Evolutionary conservation across 371 early-diverging fungal species (phyloP), one percentile per base, ranked within the genome.

Genomic region (Apophysomyces elegans): DNA sequence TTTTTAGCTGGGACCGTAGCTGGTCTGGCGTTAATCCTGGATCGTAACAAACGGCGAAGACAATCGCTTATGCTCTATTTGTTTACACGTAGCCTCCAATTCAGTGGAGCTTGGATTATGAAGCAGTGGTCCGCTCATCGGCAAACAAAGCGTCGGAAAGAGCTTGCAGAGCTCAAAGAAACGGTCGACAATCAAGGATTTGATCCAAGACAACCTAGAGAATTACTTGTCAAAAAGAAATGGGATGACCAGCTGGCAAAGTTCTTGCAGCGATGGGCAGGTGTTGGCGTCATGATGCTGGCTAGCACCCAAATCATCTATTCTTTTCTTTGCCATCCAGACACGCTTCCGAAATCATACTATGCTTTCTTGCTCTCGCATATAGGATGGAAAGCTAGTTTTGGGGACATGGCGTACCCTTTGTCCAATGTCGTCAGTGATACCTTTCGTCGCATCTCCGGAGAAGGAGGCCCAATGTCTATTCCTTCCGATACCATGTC

Each of bases 1-100:
- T 88, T 94, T 69, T 73, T 93, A 7, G 95, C 95, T 4, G 95
- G 95, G 14, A 77, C 87, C 39, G 68, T 93, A 1, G 91, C 95
- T 5, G 94, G 95, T 1, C 58, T 90, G 62, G 76, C 90, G 0
- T 77, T 93, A 18, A 69, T 83, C 18, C 74, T 95, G 37, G 95
- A 95, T 75, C 78, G 80, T 13, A 91, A 90, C 76, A 72, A 79
- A 39, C 81, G 79, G 12, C 85, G 94, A 37, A 81, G 94, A 38
- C 85, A 88, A 47, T 91, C 94, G 16, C 85, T 95, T 41, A 88
- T 92, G 59, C 77, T 94, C 43, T 95, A 94, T 66, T 71, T 94
- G 26, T 79, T 89, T 32, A 93, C 95, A 5, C 85, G 95, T 56
- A 87, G 89, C 0, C 60, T 88, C 36, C 93, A 94, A 63, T 93